Base-by-base conservation (phyloP, 2,329 filamentous ascomycete genomes). In the Ustilaginoidea virens region DNA sequence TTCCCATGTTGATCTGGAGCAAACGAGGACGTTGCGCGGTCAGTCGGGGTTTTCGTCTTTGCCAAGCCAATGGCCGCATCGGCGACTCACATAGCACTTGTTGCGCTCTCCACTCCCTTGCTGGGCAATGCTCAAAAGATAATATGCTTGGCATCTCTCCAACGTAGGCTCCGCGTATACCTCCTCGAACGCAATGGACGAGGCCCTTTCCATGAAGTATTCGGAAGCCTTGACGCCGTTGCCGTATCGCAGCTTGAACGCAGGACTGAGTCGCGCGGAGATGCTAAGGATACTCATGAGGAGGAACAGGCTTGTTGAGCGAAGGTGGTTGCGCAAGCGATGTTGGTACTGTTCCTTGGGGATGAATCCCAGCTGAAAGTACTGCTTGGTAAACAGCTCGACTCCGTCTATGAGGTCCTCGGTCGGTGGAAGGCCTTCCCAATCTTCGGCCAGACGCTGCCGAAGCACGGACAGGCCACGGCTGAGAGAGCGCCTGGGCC, bases 341-440 rank as follows among this genome's bases (percentile, higher is more conserved):
- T 57, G 48, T 1, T 56, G 51, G 29, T 71, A 69, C 28, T 56
- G 48, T 15, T 61, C 51, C 45, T 67, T 69, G 5, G 61, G 63
- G 19, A 72, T 63, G 40, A 73, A 73, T 15, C 68, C 63, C 5
- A 72, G 58, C 44, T 73, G 68, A 36, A 71, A 70, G 41, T 68
- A 73, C 38, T 69, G 57, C 5, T 50, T 50, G 1, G 59, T 68
- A 38, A 73, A 70, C 23, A 55, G 58, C 33, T 62, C 51, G 33
- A 70, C 58, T 5, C 56, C 63, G 27, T 69, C 64, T 15, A 69
- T 50, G 29, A 69, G 54, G 24, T 63, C 58, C 2, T 52, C 44
- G 11, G 67, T 40, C 2, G 61, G 58, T 8, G 66, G 65, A 10
- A 71, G 48, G 4, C 56, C 46, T 7, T 61, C 56, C 65, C 66